Base-by-base conservation (phyloP, 129 eudicot species). In the Pulicaria dysenterica region DNA sequence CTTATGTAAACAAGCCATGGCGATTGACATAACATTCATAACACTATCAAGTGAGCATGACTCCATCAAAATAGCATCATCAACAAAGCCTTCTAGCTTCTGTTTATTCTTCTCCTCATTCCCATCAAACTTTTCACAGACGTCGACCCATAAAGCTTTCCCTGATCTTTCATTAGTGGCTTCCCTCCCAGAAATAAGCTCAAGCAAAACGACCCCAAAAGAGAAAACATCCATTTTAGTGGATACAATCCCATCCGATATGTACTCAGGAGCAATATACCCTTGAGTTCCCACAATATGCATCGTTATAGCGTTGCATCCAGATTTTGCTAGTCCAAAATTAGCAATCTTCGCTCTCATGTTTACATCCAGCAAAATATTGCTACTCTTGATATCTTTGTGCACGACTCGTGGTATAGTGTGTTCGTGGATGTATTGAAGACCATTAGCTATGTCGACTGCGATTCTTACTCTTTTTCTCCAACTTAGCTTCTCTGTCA, bases 201-300 rank as follows among this genome's bases (percentile, higher is more conserved):
- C 98, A 5, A 93, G 95, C 60, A 93, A 73, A 65, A 93, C 89
- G n/a, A 93, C 95, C 39, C 98, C 96, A 41, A 82, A 87, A 0
- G 96, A 70, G 72, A 94, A 94, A 61, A 94, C 85, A n/a, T 94
- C 98, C 89, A 88, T 85, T 64, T 87, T 94, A 0, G 98, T 86
- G 0, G 98, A 87, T 13, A 94, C 93, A 8, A 86, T 73, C 5
- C 98, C 98, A 57, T 90, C 95, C 0, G 86, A 24, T 15, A 94
- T 58, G 56, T 94, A 94, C 63, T 94, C 98, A 0, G 98, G 98
- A 0, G 98, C 92, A 16, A 94, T 84, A 75, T 87, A 94, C 12
- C 98, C 96, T 69, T 85, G 93, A 37, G 98, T 90, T 11, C 98
- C 98, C 4, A 89, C 96, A 62, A 94, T 90, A 85, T 94, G 96